Evolutionary conservation across 306 rosid genomes (phyloP), one percentile per base, ranked within the genome.

Genomic region (Cucurbita ficifolia): DNA sequence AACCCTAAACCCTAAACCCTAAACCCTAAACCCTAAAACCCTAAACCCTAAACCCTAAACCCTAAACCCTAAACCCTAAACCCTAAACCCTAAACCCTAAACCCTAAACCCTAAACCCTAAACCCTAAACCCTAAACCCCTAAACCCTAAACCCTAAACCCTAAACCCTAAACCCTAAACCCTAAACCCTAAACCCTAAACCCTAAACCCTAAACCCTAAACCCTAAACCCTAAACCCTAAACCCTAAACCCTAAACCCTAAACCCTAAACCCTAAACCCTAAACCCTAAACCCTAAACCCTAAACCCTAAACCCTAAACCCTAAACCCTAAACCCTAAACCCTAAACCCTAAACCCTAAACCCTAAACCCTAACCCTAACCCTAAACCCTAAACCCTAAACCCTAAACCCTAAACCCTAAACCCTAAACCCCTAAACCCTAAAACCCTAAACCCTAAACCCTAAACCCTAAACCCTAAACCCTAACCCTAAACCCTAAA

Each of bases 61-160:
- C n/a, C n/a, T n/a, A n/a, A n/a, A n/a, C n/a, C n/a, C n/a, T n/a
- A 67, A 67, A 67, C 72, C 72, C 72, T 67, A 67, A 67, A 67
- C 72, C 72, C 72, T 67, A 67, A 67, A 38, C 11, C 72, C 53
- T 19, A 42, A 67, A 67, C 53, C 72, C 53, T 18, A 42, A 67
- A 67, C 53, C 72, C 53, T 18, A 42, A 55, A n/a, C 21, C 60
- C 33, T 6, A 16, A 55, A n/a, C 21, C 60, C 14, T 5, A 2
- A 55, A 55, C 17, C 60, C 60, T 22, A 8, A 17, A 67, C 42
- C 72, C 72, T 53, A 42, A 67, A 67, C 42, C 72, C 72, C 72
- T 67, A 67, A 67, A 67, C 72, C 72, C 72, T 67, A 67, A 42
- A 46, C 72, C 29, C 14, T 38, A 42, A 67, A 8, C 72, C 72